These are phyloP conservation scores for Chlorophyllum brunneum DNA, from an alignment of 768 basidiomycete species.

Conservation along the genomic window DNA sequence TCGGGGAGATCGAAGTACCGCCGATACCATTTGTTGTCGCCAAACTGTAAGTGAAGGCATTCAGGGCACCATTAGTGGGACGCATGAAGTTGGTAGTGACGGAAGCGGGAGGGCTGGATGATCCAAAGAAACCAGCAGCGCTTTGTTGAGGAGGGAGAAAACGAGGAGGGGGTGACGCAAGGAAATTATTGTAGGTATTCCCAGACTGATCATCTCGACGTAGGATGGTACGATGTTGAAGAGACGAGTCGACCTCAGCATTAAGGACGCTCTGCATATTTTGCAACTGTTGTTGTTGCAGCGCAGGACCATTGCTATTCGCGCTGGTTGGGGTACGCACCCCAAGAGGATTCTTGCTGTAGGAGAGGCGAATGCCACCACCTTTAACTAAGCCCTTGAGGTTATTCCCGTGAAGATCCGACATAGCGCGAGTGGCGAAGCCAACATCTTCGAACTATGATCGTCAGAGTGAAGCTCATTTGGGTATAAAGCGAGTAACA, in stretches of 20 bases:
- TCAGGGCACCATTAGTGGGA: constrained; percentile 23
- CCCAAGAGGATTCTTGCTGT: constrained; percentile 98
- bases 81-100: constrained; percentile 33
- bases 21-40: constrained; percentile 19
- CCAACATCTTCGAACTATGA: constrained; percentile 85
- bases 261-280: constrained; percentile 16
- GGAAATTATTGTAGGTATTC: constrained; percentile 27
- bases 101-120: constrained; percentile 14
- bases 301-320: constrained; percentile 30
- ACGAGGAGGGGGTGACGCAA: constrained; percentile 43
- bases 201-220: constrained; percentile 15
- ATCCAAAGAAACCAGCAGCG: constrained; percentile 19
- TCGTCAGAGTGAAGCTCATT: constrained; percentile 48
- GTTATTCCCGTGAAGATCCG: constrained; percentile 88
- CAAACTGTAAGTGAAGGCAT: constrained; percentile 25
- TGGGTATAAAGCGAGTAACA: constrained; percentile 21
- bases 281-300: constrained; percentile 40
- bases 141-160: constrained; percentile 30
- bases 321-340: constrained; percentile 76
- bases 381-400: constrained; percentile 91
- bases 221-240: constrained; percentile 16
- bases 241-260: constrained; percentile 13
- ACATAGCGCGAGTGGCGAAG: constrained; percentile 81
- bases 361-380: constrained; percentile 92
- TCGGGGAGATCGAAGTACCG: constrained; percentile 16